Conservation (phyloP, 257 asterid genomes). For the Nicotiana otophora region DNA sequence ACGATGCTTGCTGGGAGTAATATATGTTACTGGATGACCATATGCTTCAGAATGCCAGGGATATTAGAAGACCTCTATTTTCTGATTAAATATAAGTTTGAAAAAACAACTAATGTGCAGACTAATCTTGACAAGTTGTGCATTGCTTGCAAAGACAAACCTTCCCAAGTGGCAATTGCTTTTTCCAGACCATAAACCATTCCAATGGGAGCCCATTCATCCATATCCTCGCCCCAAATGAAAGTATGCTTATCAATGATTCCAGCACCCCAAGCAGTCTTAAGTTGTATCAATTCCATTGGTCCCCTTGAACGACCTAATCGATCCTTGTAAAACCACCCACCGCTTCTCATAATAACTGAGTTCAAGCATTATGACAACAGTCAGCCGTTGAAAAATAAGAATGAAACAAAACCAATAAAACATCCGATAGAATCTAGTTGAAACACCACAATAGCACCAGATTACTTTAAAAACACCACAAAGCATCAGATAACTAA, state of each 20-base stretch:
- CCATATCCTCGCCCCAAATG: conserved; percentile 95
- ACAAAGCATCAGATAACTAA: not conserved
- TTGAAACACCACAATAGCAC: not conserved
- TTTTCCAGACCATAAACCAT: conserved; percentile 92
- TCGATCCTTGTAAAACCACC: conserved; percentile 87
- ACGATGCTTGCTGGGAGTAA: not conserved
- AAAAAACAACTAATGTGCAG: not conserved
- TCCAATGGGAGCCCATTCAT: conserved; percentile 95
- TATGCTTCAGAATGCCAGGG: not conserved
- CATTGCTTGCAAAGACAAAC: conserved; percentile 31
- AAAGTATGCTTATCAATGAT: conserved; percentile 88
- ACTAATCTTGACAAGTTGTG: not conserved
- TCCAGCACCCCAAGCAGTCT: conserved; percentile 98
- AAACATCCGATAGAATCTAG: not conserved
- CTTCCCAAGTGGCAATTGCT: conserved; percentile 98
- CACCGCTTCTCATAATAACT: conserved; percentile 90
- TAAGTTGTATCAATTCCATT: conserved; percentile 84
- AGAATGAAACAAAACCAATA: not conserved
- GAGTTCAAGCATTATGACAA: conserved; percentile 10
- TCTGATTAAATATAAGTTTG: not conserved
- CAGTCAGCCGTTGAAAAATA: not conserved
- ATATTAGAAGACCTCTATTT: not conserved
- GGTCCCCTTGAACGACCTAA: conserved; percentile 98
- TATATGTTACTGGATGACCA: not conserved
- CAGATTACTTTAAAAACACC: not conserved